Evolutionary conservation across 345 rosid species (phyloP), one percentile per base, ranked within the genome.

Genomic region (Alliaria petiolata): DNA sequence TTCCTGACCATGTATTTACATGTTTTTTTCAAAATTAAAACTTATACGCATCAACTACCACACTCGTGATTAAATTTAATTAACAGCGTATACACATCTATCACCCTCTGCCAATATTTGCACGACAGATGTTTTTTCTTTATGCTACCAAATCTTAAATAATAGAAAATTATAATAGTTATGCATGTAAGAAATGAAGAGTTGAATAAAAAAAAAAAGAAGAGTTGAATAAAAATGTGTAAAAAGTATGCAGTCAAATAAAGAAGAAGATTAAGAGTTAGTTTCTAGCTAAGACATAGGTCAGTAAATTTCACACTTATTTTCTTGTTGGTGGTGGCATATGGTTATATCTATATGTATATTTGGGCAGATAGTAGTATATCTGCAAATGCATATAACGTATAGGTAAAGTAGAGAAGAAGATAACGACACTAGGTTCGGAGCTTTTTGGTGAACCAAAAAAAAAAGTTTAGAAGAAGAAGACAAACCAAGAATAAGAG

Each of bases 401-500:
- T 47, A 3, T 43, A 52, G 22, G 25, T 34, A 20, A 67, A 28
- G 22, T 33, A 44, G 19, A 26, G 4, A 30, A 53, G 69, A 43
- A 45, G 64, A 43, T 35, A 39, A 75, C 62, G 55, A 62, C 83
- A 85, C 87, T 58, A 20, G 5, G 12, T 39, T 7, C 33, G 19
- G 14, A 58, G 39, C 31, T 38, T 38, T 2, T 13, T 38, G 26
- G 42, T 13, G 6, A 11, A 8, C 16, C 0, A 51, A 16, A 45
- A 7, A 16, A 3, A 7, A 31, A 61, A 17, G n/a, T 50, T 28
- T 8, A 28, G 5, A 38, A 62, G 58, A 53, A 36, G 15, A 19
- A 54, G 36, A 75, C 69, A 56, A 62, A 88, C 95, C 95, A 67
- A 88, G 71, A 71, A 77, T 86, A 71, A 88, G 83, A 70, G 89